A percentile compares a stretch with the other conserved stretches of the same genome.
Conservation (phyloP, 1,284 basidiomycete genomes). For the Pseudozyma thailandica region DNA sequence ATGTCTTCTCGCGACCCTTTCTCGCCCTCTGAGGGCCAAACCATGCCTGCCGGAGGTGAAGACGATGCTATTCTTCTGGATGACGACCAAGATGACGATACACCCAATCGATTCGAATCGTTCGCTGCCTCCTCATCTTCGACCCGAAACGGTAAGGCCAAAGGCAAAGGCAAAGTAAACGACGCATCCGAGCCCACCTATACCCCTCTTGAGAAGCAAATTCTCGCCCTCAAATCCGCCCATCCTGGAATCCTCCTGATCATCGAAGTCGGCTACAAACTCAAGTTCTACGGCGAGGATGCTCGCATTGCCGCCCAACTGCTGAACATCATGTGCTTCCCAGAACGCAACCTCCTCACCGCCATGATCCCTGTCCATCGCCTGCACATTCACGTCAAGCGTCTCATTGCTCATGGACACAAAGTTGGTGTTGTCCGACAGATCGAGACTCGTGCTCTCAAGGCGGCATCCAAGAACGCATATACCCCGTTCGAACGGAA, state of each 20-base stretch:
- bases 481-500: conserved; percentile 79
- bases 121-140: conserved; percentile 17
- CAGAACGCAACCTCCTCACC: conserved; percentile 80
- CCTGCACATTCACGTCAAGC: conserved; percentile 81
- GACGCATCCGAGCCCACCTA: conserved; percentile 69
- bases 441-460: conserved; percentile 89
- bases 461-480: conserved; percentile 75
- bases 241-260: conserved; percentile 82
- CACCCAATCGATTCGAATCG: conserved; percentile 17
- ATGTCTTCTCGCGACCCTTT: conserved; percentile 23
- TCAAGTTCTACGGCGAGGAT: conserved; percentile 85
- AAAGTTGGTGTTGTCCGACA: conserved; percentile 94
- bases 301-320: conserved; percentile 85
- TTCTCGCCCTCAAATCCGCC: conserved; percentile 57
- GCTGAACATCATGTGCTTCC: conserved; percentile 80
- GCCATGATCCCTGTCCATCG: conserved; percentile 86
- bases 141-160: conserved; percentile 58
- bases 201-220: conserved; percentile 64
- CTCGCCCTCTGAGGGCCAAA: conserved; percentile 1
- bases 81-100: conserved; percentile 10
- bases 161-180: conserved; percentile 40
- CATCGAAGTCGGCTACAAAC: conserved; percentile 75
- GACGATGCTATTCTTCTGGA: conserved; percentile 10
- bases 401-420: conserved; percentile 81
- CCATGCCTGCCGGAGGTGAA: not conserved